Evolutionary conservation across 1,284 basidiomycete genomes (phyloP).

Genomic region (Tylopilus sp.): DNA sequence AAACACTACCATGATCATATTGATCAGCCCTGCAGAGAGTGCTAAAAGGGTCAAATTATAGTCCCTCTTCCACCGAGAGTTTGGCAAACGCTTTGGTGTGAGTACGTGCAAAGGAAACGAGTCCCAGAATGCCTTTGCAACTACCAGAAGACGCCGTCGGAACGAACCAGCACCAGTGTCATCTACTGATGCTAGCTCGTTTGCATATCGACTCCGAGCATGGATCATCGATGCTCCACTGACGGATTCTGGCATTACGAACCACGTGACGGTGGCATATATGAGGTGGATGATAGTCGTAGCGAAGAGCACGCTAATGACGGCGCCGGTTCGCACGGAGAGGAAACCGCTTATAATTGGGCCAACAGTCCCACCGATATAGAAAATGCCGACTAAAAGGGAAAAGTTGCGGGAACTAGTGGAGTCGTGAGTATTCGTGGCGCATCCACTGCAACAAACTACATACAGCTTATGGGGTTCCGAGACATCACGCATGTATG

Average conservation of each 20-base stretch:
- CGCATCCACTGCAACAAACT: neutral
- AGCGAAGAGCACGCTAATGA: neutral
- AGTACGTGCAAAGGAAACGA: neutral
- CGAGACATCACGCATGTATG: neutral
- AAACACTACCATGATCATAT: neutral
- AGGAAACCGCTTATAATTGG: neutral
- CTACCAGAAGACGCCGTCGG: neutral
- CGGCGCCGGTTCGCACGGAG: neutral
- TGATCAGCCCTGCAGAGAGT: neutral
- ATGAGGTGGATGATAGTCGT: neutral
- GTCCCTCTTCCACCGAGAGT: neutral
- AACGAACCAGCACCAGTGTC: neutral
- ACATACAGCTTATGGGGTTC: neutral
- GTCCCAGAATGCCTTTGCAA: neutral
- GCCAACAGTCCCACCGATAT: neutral
- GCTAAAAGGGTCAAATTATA: neutral
- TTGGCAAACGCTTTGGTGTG: neutral
- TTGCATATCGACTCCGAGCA: neutral
- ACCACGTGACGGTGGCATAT: neutral
- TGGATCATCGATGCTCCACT: neutral
- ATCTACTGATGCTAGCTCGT: neutral
- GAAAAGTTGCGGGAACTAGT: neutral
- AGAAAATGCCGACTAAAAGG: neutral
- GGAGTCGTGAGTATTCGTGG: neutral
- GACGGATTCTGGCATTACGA: neutral